Conservation (phyloP, 1,284 basidiomycete species). For the Takashimella tepidaria region DNA sequence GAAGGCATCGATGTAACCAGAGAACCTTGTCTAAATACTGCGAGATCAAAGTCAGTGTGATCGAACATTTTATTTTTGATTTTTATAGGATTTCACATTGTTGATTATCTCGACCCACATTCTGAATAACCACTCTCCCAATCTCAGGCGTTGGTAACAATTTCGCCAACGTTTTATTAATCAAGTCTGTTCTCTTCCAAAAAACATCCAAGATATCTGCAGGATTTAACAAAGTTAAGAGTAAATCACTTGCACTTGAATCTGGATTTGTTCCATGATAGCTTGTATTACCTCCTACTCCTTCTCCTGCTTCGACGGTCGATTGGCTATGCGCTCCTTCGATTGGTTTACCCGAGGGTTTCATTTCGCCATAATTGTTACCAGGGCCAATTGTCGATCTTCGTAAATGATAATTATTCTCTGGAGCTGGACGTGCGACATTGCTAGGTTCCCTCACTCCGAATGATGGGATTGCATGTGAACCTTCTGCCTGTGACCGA, state of each 20-base stretch:
- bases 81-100: no score
- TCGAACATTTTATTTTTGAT: no score
- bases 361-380: neutral
- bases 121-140: slow-evolving; percentile 37
- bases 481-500: slow-evolving; percentile 23
- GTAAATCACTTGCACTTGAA: slow-evolving; percentile 17
- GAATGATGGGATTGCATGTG: slow-evolving; percentile 32
- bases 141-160: slow-evolving; percentile 34
- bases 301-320: slow-evolving; percentile 14
- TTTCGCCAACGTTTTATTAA: slow-evolving; percentile 33
- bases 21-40: slow-evolving; percentile 39
- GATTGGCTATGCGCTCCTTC: neutral
- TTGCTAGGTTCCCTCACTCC: slow-evolving; percentile 13
- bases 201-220: slow-evolving; percentile 38
- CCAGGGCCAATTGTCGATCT: slow-evolving; percentile 4
- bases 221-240: slow-evolving; percentile 37
- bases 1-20: slow-evolving; percentile 46
- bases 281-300: slow-evolving; percentile 15
- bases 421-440: slow-evolving; percentile 20
- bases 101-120: no score
- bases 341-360: neutral
- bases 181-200: slow-evolving; percentile 40
- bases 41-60: no score
- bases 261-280: neutral
- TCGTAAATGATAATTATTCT: slow-evolving; percentile 34